Evolutionary conservation across 192 early-diverging fungal genomes (phyloP).

Genomic region (Umbelopsis ramanniana): DNA sequence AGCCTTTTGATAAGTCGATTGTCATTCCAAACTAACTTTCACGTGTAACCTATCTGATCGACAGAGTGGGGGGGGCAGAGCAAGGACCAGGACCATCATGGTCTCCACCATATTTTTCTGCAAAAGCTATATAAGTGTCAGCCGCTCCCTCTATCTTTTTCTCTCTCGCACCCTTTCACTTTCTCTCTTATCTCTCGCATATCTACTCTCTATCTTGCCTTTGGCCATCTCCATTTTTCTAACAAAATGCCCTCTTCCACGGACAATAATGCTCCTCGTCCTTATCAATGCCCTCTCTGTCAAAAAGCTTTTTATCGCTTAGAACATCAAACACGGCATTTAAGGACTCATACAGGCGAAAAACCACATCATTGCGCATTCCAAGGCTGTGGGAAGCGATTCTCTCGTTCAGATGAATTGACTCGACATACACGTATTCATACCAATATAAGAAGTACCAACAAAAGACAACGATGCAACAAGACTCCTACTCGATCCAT

Average conservation of each 20-base stretch:
- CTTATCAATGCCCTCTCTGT: slow-evolving; percentile 66
- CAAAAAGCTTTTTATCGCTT: slow-evolving; percentile 76
- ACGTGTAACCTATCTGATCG: slow-evolving; percentile 25
- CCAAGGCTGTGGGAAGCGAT: slow-evolving; percentile 73
- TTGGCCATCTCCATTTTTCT: no score
- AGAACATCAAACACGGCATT: slow-evolving; percentile 87
- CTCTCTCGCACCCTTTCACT: background rate
- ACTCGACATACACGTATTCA: slow-evolving; percentile 61
- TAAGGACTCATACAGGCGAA: slow-evolving; percentile 86
- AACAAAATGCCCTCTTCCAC: slow-evolving; percentile 28
- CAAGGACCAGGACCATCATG: background rate
- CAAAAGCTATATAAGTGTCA: background rate
- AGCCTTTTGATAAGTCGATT: slow-evolving; percentile 19
- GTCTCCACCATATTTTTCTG: background rate
- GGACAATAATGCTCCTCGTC: slow-evolving; percentile 52
- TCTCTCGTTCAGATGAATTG: slow-evolving; percentile 84
- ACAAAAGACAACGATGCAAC: slow-evolving; percentile 36
- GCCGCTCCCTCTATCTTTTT: slow-evolving; percentile 9
- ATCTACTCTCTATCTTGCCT: background rate
- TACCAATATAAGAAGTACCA: slow-evolving; percentile 44
- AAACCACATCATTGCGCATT: slow-evolving; percentile 83
- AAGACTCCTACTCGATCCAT: slow-evolving; percentile 1
- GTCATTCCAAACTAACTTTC: slow-evolving; percentile 25
- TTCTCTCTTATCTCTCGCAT: slow-evolving; percentile 15
- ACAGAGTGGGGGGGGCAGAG: background rate